Percentiles rank a stretch among this genome's conserved stretches.
phyloP scores from a whole-genome alignment of 2,329 filamentous ascomycete species.

The Didymella exigua region DNA sequence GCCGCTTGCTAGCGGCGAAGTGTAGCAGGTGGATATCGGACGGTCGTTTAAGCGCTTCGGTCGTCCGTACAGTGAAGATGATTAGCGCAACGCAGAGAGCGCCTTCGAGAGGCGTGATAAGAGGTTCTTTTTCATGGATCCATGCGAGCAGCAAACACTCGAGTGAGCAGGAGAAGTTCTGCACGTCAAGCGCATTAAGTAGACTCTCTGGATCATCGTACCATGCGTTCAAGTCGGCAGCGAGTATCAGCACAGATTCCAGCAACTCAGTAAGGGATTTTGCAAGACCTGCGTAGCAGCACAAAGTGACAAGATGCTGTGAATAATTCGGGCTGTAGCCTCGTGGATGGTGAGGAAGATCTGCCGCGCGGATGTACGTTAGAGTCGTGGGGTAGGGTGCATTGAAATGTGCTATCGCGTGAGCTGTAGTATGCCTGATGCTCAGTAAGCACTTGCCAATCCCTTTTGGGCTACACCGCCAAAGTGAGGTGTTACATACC shows the following conservation, averaged over 20 bases:
- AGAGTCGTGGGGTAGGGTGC: slow-evolving; percentile 40
- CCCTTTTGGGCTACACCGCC: slow-evolving; percentile 23
- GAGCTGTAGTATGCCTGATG: slow-evolving; percentile 48
- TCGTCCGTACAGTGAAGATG: slow-evolving; percentile 45
- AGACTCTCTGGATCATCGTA: slow-evolving; percentile 38
- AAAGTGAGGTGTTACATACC: slow-evolving; percentile 36
- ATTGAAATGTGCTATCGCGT: slow-evolving; percentile 45
- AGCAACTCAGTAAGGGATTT: slow-evolving; percentile 37
- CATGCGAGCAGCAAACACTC: slow-evolving; percentile 43
- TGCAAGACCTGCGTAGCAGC: slow-evolving; percentile 36
- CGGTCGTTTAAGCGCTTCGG: slow-evolving; percentile 39
- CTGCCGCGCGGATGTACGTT: slow-evolving; percentile 36
- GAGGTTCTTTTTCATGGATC: slow-evolving; percentile 35
- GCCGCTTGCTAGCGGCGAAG: slow-evolving; percentile 39
- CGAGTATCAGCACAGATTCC: slow-evolving; percentile 38
- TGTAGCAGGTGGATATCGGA: slow-evolving; percentile 39
- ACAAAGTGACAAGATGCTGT: slow-evolving; percentile 39
- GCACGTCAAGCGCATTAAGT: slow-evolving; percentile 45
- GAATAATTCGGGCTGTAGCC: slow-evolving; percentile 39
- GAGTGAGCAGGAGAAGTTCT: slow-evolving; percentile 45
- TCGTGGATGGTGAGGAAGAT: slow-evolving; percentile 36
- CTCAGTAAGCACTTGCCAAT: slow-evolving; percentile 47
- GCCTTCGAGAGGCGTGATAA: slow-evolving; percentile 40
- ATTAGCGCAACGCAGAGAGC: slow-evolving; percentile 46
- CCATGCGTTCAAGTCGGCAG: slow-evolving; percentile 45